Percentiles rank a stretch among this genome's conserved stretches.
Evolutionary conservation across 495 filamentous ascomycete species (phyloP).

Genomic region (Annulohypoxylon maeteangense): DNA sequence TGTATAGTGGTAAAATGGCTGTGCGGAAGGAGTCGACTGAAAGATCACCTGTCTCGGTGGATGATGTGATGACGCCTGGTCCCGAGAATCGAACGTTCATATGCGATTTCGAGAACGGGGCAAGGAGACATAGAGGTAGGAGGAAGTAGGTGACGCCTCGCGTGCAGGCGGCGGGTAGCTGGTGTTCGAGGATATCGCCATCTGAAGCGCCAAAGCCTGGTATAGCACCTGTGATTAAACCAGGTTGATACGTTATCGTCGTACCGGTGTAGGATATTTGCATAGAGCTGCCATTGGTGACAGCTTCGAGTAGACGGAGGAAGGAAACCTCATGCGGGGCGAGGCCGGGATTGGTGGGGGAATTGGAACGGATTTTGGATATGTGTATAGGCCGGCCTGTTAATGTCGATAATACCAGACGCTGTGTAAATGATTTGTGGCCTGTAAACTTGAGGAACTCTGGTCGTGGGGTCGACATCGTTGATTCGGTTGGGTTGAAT

Average conservation of each 20-base stretch:
- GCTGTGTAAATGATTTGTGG: conserved; percentile 82
- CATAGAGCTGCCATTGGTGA: conserved; percentile 95
- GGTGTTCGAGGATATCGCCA: conserved; percentile 80
- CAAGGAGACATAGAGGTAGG: conserved; percentile 86
- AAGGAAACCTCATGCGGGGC: conserved; percentile 93
- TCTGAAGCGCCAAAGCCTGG: conserved; percentile 70
- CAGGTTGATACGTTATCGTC: conserved; percentile 87
- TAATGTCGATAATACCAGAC: conserved; percentile 89
- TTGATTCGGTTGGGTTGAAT: conserved; percentile 18
- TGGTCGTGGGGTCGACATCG: conserved; percentile 56
- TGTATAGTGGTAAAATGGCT: conserved; percentile 88
- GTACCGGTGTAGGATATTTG: conserved; percentile 97
- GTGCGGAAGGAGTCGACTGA: conserved; percentile 93
- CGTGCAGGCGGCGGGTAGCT: conserved; percentile 75
- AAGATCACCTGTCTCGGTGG: conserved; percentile 82
- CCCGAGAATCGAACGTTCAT: conserved; percentile 90
- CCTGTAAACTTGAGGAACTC: conserved; percentile 75
- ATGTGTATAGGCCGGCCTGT: conserved; percentile 90
- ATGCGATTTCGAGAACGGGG: conserved; percentile 89
- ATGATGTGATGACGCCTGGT: conserved; percentile 90
- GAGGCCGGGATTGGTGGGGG: conserved; percentile 85
- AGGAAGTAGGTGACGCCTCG: conserved; percentile 93
- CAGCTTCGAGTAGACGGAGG: conserved; percentile 88
- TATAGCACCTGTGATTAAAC: conserved; percentile 84
- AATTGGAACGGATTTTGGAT: conserved; percentile 89